Evolutionary conservation across 495 filamentous ascomycete species (phyloP).

Genomic region (Tuber aestivum): DNA sequence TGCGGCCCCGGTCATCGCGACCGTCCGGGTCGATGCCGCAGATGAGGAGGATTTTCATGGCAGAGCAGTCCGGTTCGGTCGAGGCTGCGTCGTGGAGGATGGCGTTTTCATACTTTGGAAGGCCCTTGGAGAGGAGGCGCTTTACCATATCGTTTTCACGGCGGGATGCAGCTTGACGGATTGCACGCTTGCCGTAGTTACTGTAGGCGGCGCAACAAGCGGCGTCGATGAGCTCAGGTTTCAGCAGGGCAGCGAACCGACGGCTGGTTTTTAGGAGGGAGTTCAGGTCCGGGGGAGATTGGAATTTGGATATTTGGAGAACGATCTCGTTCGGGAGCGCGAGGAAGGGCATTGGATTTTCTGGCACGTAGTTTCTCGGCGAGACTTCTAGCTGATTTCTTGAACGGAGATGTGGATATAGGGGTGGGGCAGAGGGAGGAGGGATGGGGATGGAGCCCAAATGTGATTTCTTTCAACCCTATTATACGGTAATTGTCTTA

Average conservation of each 20-base stretch:
- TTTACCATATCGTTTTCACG: neutral
- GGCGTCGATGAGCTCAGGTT: slow-evolving; percentile 5
- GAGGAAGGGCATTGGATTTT: neutral
- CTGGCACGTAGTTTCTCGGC: neutral
- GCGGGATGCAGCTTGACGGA: neutral
- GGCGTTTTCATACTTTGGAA: neutral
- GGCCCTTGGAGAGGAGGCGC: neutral
- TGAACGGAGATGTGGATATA: neutral
- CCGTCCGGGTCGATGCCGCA: neutral
- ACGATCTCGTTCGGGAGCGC: slow-evolving; percentile 4
- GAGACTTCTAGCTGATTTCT: neutral
- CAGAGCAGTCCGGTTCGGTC: neutral
- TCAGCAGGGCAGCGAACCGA: slow-evolving; percentile 13
- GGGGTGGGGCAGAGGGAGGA: neutral
- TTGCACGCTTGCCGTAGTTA: neutral
- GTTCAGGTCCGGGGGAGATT: slow-evolving; percentile 8
- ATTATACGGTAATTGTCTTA: too few species aligned
- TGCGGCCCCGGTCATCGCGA: neutral
- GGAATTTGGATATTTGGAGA: slow-evolving; percentile 4
- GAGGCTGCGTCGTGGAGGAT: neutral
- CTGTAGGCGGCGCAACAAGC: neutral
- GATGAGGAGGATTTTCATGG: neutral
- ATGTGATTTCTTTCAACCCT: too few species aligned
- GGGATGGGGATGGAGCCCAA: neutral
- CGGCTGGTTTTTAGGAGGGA: slow-evolving; percentile 16